Conservation (phyloP, 306 rosid genomes). For the Vigna angularis region DNA sequence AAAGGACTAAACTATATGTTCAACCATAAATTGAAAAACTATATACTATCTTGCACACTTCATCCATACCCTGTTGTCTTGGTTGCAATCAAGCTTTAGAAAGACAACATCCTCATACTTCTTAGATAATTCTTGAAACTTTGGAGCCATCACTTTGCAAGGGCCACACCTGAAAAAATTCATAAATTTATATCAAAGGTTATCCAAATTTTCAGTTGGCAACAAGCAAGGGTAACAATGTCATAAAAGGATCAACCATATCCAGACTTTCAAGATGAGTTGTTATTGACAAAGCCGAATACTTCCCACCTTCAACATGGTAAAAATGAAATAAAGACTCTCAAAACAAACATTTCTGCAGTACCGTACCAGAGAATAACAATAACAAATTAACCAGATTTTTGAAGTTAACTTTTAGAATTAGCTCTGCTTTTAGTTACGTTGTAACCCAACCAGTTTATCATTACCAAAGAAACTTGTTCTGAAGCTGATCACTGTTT, state of each 20-base stretch:
- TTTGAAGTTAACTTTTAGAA: conserved; percentile 3
- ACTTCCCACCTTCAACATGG: no score
- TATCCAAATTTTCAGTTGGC: conserved; percentile 35
- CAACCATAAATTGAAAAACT: background rate
- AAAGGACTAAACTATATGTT: no score
- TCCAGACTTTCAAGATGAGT: background rate
- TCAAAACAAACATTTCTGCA: background rate
- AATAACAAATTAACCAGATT: background rate
- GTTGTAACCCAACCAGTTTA: background rate
- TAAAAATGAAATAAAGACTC: background rate
- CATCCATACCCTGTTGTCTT: conserved; percentile 79
- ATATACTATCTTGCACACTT: background rate
- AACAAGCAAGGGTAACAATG: background rate
- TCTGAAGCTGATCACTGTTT: conserved; percentile 3
- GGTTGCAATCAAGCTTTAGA: conserved; percentile 94
- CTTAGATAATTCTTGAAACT: conserved; percentile 71
- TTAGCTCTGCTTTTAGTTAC: background rate
- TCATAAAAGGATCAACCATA: conserved; percentile 8
- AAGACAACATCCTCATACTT: conserved; percentile 87
- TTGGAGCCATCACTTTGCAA: conserved; percentile 98
- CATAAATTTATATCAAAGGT: conserved; percentile 34
- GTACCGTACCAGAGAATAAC: conserved; percentile 34
- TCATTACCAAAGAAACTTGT: conserved; percentile 23
- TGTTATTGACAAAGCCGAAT: no score
- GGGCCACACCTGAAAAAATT: conserved; percentile 88